Base-by-base conservation (phyloP, 208 protist species). In the Leishmania aethiopica region DNA sequence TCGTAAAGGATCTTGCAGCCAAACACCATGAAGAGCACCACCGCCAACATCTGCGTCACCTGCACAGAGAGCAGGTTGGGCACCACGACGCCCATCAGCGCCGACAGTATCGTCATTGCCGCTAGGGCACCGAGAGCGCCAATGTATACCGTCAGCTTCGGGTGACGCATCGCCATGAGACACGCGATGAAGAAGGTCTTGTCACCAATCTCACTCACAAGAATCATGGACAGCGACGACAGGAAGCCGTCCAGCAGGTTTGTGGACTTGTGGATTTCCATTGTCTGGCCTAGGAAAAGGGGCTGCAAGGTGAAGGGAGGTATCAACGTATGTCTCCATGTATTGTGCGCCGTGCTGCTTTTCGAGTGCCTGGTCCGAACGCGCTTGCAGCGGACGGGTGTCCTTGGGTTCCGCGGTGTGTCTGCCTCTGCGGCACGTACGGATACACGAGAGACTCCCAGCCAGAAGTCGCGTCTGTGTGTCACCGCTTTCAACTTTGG, bases 121-220 rank as follows among this genome's bases (percentile, higher is more conserved):
- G 94, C 92, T 1, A 99, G 92, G 17, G 98, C 97, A 0, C 49
- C 72, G 62, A 98, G 81, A 19, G 98, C 97, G 25, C 97, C 97
- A 37, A 90, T 19, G 79, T 97, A 98, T 22, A 98, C 93, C 13
- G 91, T 84, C 6, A 96, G 17, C 19, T 95, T 95, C 1, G 94
- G 86, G 81, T 98, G 89, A 25, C 94, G 92, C 98, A 99, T 99
- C 13, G 98, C 96, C 91, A 99, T 95, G 28, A 99, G 90, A 78
- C 96, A 98, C 0, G 98, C 98, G 84, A 99, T 99, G 88, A 99
- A 99, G 84, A 99, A 99, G 15, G 98, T 99, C 88, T 99, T 99
- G 85, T 99, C 98, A 22, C 98, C 98, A 55, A 99, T 97, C 85
- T 99, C 96, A 76, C 92, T 96, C 10, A 98, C 95, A 19, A 99